These are phyloP conservation scores for Fusarium torulosum DNA, from an alignment of 2,329 filamentous ascomycete species.

Conservation along the genomic window DNA sequence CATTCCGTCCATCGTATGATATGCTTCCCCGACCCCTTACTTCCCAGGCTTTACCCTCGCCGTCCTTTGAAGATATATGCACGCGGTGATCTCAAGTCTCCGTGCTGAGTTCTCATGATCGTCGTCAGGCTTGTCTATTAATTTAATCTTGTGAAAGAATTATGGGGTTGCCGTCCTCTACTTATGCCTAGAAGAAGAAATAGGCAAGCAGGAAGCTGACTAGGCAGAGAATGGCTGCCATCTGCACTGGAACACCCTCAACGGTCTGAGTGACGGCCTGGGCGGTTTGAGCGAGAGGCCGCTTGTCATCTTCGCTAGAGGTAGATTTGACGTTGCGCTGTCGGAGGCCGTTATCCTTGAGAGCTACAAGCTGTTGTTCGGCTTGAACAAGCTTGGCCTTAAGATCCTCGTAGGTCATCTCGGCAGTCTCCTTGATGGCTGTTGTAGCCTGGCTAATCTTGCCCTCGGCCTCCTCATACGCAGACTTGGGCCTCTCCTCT, in stretches of 20 bases:
- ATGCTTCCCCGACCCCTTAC: constrained; percentile 26
- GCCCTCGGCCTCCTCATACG: constrained; percentile 45
- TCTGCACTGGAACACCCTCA: constrained; percentile 87
- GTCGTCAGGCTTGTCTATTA: constrained; percentile 41
- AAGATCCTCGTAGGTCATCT: constrained; percentile 68
- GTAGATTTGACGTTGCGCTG: constrained; percentile 77
- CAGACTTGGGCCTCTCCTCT: constrained; percentile 43
- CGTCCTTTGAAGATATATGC: constrained; percentile 27
- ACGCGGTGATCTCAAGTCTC: constrained; percentile 25
- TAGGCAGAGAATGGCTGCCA: constrained; percentile 86
- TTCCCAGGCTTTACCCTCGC: constrained; percentile 30
- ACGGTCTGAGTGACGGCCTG: constrained; percentile 67
- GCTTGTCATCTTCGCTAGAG: constrained; percentile 64
- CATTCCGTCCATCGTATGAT: constrained; percentile 20
- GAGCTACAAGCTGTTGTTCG: constrained; percentile 76
- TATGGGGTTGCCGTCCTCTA: constrained; percentile 7
- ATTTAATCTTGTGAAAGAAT: constrained; percentile 27
- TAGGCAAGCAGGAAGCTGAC: constrained; percentile 94
- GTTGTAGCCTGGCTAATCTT: constrained; percentile 58
- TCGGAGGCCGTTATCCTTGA: constrained; percentile 80
- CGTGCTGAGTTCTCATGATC: constrained; percentile 33
- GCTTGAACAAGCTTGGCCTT: constrained; percentile 81
- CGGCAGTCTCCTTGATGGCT: constrained; percentile 60
- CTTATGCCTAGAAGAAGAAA: constrained; percentile 83
- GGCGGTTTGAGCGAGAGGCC: constrained; percentile 61